Percentiles rank a stretch among this genome's conserved stretches.
phyloP scores from a whole-genome alignment of 2,329 filamentous ascomycete genomes.

The Diaporthe sp. region DNA sequence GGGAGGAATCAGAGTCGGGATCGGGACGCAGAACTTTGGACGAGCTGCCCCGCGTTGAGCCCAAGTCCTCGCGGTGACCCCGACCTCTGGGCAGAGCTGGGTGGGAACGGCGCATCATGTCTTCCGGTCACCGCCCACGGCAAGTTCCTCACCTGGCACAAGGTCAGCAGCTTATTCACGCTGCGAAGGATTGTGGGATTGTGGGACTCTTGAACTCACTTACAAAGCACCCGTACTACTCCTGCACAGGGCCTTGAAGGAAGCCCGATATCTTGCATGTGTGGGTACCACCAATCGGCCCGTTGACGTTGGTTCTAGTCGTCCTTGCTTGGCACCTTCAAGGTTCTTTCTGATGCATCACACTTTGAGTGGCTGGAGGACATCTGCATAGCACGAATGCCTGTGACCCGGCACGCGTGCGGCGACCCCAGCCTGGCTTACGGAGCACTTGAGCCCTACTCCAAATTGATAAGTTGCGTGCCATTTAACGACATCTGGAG shows the following conservation, averaged over 20 bases:
- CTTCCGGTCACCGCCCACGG: slow-evolving; percentile 13
- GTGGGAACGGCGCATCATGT: background rate
- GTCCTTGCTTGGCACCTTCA: background rate
- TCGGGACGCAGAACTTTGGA: background rate
- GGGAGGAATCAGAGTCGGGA: background rate
- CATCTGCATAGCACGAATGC: background rate
- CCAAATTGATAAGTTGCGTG: no score
- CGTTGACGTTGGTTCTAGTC: background rate
- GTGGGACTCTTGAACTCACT: background rate
- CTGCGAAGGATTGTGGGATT: background rate
- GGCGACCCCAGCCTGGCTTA: no score
- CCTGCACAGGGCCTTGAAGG: background rate
- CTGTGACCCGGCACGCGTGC: no score
- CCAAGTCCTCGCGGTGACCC: slow-evolving; percentile 3
- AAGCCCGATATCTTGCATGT: background rate
- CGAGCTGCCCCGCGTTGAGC: slow-evolving; percentile 12
- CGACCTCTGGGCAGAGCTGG: background rate
- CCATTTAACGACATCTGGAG: no score
- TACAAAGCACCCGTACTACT: background rate
- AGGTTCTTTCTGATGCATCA: background rate
- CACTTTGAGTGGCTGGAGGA: background rate
- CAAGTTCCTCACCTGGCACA: background rate
- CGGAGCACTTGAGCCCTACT: background rate
- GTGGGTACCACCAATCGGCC: background rate
- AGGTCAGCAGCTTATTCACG: background rate